Percentiles rank a stretch among this genome's conserved stretches.
Evolutionary conservation across 179 eudicot species (phyloP).

Genomic region (Sideroxylon spinosum): DNA sequence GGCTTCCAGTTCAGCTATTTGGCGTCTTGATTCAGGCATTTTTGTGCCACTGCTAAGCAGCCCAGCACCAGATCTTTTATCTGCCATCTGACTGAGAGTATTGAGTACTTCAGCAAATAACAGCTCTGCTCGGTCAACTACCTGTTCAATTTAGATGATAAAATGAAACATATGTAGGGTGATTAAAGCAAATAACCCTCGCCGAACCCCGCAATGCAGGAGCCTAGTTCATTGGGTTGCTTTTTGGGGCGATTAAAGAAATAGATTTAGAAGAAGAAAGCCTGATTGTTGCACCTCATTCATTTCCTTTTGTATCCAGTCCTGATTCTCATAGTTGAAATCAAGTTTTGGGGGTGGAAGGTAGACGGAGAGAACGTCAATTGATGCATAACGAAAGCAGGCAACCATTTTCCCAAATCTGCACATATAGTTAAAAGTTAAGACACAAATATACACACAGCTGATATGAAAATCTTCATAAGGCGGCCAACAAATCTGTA

Average conservation of each 20-base stretch:
- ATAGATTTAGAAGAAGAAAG: slow-evolving; percentile 2
- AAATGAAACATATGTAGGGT: slow-evolving; percentile 8
- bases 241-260: not conserved
- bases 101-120: slow-evolving; percentile 78
- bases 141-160: slow-evolving; percentile 41
- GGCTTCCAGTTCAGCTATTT: slow-evolving; percentile 56
- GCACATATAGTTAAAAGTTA: slow-evolving; percentile 22
- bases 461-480: not conserved
- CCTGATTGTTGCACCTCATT: slow-evolving; percentile 53
- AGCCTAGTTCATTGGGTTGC: too few species aligned
- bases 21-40: slow-evolving; percentile 45
- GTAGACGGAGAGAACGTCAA: slow-evolving; percentile 86
- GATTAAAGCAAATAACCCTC: not conserved
- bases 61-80: slow-evolving; percentile 45
- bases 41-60: slow-evolving; percentile 30
- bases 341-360: slow-evolving; percentile 88
- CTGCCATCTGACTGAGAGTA: slow-evolving; percentile 61
- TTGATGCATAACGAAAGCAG: slow-evolving; percentile 98
- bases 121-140: slow-evolving; percentile 54
- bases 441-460: too few species aligned
- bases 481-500: too few species aligned
- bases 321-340: slow-evolving; percentile 68
- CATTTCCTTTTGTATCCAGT: slow-evolving; percentile 80
- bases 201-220: too few species aligned
- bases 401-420: slow-evolving; percentile 99